Evolutionary conservation across 345 rosid genomes (phyloP).

Genomic region (Bretschneidera sinensis): DNA sequence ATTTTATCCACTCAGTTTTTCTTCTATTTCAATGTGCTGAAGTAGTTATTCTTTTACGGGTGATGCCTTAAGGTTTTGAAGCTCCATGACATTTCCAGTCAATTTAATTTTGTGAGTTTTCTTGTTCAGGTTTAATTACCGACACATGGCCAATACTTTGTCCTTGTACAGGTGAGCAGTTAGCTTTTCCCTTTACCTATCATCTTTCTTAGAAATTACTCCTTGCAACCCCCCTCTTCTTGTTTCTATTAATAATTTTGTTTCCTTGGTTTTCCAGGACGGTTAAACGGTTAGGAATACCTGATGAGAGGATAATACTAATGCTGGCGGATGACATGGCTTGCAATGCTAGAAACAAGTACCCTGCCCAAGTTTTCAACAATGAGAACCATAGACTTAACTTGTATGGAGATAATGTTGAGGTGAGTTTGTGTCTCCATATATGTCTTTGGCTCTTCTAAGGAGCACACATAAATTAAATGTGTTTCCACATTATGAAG

Average conservation of each 20-base stretch:
- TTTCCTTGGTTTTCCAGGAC: slow-evolving; percentile 47
- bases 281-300: slow-evolving; percentile 91
- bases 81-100: slow-evolving; percentile 3
- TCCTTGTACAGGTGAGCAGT: slow-evolving; percentile 77
- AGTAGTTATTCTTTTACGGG: neutral
- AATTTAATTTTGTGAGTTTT: slow-evolving; percentile 15
- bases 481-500: no score
- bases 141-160: slow-evolving; percentile 95
- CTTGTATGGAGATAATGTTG: slow-evolving; percentile 97
- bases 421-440: slow-evolving; percentile 45
- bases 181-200: neutral
- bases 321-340: slow-evolving; percentile 99
- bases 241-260: neutral
- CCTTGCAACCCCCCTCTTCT: neutral
- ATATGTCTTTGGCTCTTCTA: neutral
- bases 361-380: slow-evolving; percentile 96
- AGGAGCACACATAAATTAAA: no score
- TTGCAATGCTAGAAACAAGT: slow-evolving; percentile 88
- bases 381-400: slow-evolving; percentile 92
- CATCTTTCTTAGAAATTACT: neutral
- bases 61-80: neutral
- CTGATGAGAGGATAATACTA: slow-evolving; percentile 90
- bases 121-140: slow-evolving; percentile 86
- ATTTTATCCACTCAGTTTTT: no score
- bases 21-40: neutral